Evolutionary conservation across 768 basidiomycete genomes (phyloP), one percentile per base, ranked within the genome.

Genomic region (Dioszegia hungarica): DNA sequence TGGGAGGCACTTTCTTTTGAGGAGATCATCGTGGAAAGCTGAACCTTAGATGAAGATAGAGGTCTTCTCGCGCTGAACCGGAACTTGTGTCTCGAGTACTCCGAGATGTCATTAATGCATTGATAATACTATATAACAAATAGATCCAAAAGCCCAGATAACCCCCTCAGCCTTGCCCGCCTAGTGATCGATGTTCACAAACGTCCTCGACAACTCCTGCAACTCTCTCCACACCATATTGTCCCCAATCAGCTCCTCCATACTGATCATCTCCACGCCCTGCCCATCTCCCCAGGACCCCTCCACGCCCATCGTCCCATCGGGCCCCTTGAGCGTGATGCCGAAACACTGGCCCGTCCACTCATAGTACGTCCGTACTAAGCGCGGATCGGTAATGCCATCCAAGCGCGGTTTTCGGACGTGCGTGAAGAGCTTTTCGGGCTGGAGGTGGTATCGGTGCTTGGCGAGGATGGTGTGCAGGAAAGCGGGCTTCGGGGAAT

Each of bases 401-500:
- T 74, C 73, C 19, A 70, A 48, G 17, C 67, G 43, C 4, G 73
- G 70, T 37, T 65, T 61, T 10, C 58, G 56, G 51, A 72, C 53
- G 34, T 74, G 73, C 0, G 70, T 66, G 59, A 68, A 74, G 10
- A 74, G 62, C 52, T 71, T 74, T 38, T 60, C 61, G 8, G 67
- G 57, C 45, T 74, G 70, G 0, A 74, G 57, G 38, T 60, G 45
- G 10, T 54, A 61, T 6, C 46, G 46, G 46, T 78, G 75, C 59
- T 79, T 79, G 31, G 75, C 72, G 27, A 78, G 66, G 60, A 78
- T 78, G 27, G 74, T 74, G 49, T 78, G 78, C 19, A 73, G 57
- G 63, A 78, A 78, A 0, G 75, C 70, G 3, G 77, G 76, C 8
- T 60, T 61, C 0, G 75, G 73, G 46, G 73, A 75, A 24, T 64